These are phyloP conservation scores for Elsinoe australis DNA, from an alignment of 2,329 filamentous ascomycete species.

Conservation along the genomic window DNA sequence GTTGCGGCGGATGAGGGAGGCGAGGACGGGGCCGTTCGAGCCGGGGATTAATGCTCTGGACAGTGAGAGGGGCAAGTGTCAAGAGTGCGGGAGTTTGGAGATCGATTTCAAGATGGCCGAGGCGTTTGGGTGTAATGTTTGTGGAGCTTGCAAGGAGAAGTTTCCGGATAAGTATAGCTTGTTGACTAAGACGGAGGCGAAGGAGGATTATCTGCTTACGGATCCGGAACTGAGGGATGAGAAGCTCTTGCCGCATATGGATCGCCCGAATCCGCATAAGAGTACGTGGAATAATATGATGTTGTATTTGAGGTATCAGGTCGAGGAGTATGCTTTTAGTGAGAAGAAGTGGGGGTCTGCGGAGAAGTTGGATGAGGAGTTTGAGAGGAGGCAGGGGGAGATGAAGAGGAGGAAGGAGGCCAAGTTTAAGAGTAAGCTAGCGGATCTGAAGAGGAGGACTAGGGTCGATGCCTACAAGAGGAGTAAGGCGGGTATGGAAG, in stretches of 20 bases:
- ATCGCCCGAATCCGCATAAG: constrained; percentile 89
- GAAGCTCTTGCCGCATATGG: constrained; percentile 77
- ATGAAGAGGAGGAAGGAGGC: constrained; percentile 33
- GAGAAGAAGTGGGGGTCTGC: constrained; percentile 76
- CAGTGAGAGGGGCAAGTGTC: constrained; percentile 56
- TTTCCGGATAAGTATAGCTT: constrained; percentile 87
- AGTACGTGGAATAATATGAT: constrained; percentile 98
- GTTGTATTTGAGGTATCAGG: constrained; percentile 86
- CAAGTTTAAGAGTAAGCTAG: constrained; percentile 83
- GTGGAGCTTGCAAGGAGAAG: constrained; percentile 79
- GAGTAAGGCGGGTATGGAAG: constrained; percentile 48
- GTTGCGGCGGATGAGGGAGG: constrained; percentile 61
- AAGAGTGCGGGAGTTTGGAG: constrained; percentile 74
- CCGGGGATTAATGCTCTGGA: constrained; percentile 74
- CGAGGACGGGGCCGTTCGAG: constrained; percentile 77
- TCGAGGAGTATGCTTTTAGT: constrained; percentile 84
- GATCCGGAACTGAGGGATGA: constrained; percentile 89
- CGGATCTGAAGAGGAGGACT: constrained; percentile 88
- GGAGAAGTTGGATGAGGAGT: constrained; percentile 19
- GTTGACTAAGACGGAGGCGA: constrained; percentile 92
- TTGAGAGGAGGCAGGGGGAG: constrained; percentile 21
- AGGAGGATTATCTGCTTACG: constrained; percentile 89
- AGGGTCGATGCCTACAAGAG: constrained; percentile 81
- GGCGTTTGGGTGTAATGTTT: constrained; percentile 67
- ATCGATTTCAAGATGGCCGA: constrained; percentile 96